phyloP scores from a whole-genome alignment of 768 basidiomycete genomes.

The Suillus fuscotomentosus region DNA sequence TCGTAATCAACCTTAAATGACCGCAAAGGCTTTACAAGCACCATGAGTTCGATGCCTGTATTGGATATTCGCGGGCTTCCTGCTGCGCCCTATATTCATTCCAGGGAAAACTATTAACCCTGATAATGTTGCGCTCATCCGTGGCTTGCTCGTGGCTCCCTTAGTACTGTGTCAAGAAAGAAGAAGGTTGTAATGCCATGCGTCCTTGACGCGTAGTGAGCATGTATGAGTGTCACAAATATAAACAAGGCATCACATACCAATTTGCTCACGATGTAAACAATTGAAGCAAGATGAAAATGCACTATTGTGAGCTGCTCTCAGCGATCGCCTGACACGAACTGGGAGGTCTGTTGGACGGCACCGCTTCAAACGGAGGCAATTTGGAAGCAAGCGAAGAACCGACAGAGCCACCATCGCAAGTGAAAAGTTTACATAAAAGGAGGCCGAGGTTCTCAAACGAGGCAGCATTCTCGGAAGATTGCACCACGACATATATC shows the following conservation, averaged over 20 bases:
- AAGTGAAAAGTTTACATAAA: not conserved
- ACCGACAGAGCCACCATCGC: not conserved
- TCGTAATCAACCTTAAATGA: not conserved
- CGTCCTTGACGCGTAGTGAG: not conserved
- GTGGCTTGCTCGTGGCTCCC: not conserved
- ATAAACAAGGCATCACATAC: not conserved
- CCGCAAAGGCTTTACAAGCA: not conserved
- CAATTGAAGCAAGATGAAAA: not conserved
- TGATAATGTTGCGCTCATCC: not conserved
- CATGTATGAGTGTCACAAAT: not conserved
- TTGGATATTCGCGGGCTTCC: not conserved
- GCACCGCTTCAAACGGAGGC: not conserved
- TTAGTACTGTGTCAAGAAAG: not conserved
- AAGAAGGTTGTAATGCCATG: not conserved
- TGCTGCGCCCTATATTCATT: slow-evolving; percentile 1
- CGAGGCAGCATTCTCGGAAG: not conserved
- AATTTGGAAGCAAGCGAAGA: not conserved
- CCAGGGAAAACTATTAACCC: not conserved
- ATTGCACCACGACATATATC: not conserved
- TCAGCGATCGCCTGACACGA: not conserved
- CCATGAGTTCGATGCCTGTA: not conserved
- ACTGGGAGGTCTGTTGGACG: not conserved
- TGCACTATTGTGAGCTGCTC: not conserved
- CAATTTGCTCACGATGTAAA: not conserved
- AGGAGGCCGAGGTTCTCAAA: not conserved